Evolutionary conservation across 1,139 yeast species (phyloP).

Genomic region (Lodderomyces elongisporus): DNA sequence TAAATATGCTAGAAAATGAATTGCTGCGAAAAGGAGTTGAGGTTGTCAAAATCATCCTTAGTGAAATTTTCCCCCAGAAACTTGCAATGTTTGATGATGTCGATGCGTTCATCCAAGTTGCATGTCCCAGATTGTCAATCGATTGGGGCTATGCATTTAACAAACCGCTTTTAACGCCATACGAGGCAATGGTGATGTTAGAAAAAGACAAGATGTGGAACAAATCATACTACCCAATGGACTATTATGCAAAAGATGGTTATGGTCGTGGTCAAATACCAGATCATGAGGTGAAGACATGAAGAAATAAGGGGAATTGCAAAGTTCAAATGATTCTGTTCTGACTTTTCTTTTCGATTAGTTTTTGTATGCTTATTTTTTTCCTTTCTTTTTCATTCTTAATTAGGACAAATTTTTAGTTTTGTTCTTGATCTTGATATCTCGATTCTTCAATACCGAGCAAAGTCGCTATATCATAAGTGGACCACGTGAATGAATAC

Average conservation of each 20-base stretch:
- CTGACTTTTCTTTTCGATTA: background rate
- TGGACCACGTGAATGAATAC: constrained; percentile 47
- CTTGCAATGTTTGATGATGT: constrained; percentile 90
- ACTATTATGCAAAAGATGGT: constrained; percentile 84
- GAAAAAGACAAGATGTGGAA: constrained; percentile 68
- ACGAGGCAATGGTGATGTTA: constrained; percentile 90
- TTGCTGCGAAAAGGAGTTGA: constrained; percentile 52
- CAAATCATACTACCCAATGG: constrained; percentile 82
- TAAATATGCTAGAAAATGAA: constrained; percentile 55
- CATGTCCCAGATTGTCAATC: constrained; percentile 92
- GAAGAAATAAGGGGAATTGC: background rate
- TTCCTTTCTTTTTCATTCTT: background rate
- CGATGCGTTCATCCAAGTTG: constrained; percentile 95
- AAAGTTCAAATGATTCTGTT: background rate
- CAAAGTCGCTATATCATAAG: constrained; percentile 56
- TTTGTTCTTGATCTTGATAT: no score
- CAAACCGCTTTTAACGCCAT: constrained; percentile 89
- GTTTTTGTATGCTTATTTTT: no score
- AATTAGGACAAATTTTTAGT: no score
- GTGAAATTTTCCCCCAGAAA: constrained; percentile 92
- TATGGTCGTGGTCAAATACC: constrained; percentile 88
- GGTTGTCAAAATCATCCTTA: constrained; percentile 76
- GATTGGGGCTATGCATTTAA: constrained; percentile 99
- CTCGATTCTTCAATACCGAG: constrained; percentile 52
- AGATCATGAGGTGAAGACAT: constrained; percentile 14